These are phyloP conservation scores for Elaeagnus macrophylla DNA, from an alignment of 306 rosid species.

Conservation along the genomic window DNA sequence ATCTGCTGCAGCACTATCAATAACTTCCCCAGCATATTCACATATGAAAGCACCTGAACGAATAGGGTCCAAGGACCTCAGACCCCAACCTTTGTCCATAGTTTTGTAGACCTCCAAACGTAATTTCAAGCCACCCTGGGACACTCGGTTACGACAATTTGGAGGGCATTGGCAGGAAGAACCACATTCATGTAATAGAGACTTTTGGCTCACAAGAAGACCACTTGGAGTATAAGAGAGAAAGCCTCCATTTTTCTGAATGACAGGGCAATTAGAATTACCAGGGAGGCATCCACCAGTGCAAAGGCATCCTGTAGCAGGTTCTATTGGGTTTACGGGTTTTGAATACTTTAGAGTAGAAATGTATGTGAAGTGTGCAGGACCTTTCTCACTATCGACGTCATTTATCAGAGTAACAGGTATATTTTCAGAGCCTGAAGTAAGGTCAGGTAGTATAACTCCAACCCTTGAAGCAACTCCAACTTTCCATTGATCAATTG, in stretches of 20 bases:
- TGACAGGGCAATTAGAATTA: conserved; percentile 48
- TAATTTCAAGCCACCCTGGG: conserved; percentile 40
- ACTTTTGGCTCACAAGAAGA: conserved; percentile 42
- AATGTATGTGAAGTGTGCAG: conserved; percentile 44
- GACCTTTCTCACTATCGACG: conserved; percentile 45
- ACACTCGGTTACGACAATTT: conserved; percentile 53
- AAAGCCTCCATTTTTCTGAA: conserved; percentile 46
- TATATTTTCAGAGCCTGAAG: conserved; percentile 42
- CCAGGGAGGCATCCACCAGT: conserved; percentile 40
- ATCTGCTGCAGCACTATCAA: conserved; percentile 27
- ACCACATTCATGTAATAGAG: conserved; percentile 57
- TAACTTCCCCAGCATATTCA: conserved; percentile 58
- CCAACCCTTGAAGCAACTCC: conserved; percentile 35
- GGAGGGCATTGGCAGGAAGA: conserved; percentile 46
- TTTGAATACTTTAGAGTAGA: conserved; percentile 33
- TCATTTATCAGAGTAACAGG: conserved; percentile 62
- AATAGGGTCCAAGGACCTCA: conserved; percentile 51
- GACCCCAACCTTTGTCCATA: conserved; percentile 60
- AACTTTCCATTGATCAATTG: conserved; percentile 39
- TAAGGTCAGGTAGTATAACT: conserved; percentile 42
- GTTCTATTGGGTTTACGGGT: conserved; percentile 22
- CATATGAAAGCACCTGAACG: conserved; percentile 60
- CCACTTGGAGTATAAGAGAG: conserved; percentile 48
- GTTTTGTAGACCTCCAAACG: conserved; percentile 56
- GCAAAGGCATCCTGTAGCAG: conserved; percentile 42